Evolutionary conservation across 805 yeast genomes (phyloP).

Genomic region (Saccharomycopsis malanga): DNA sequence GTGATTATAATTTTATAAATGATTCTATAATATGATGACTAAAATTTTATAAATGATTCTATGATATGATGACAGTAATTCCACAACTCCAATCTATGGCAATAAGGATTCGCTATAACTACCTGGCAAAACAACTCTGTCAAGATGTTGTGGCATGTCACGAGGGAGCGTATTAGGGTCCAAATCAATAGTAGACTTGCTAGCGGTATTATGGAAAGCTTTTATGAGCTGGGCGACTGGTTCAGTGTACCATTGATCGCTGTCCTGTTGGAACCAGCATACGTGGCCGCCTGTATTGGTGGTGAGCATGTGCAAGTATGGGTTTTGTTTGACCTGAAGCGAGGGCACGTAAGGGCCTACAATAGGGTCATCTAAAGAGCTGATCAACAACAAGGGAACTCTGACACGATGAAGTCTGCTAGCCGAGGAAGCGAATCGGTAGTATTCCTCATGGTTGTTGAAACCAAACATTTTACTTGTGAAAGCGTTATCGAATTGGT

Average conservation of each 20-base stretch:
- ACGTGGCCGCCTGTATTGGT: constrained; percentile 76
- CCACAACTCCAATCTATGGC: no score
- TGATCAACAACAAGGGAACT: constrained; percentile 59
- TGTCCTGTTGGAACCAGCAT: constrained; percentile 62
- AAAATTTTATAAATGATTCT: no score
- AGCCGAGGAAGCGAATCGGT: constrained; percentile 53
- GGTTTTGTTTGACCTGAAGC: constrained; percentile 45
- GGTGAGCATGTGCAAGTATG: constrained; percentile 49
- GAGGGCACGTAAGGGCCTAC: constrained; percentile 50
- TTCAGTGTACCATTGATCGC: constrained; percentile 59
- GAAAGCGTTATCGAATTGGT: constrained; percentile 55
- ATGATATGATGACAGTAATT: no score
- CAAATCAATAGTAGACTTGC: not conserved
- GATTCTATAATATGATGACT: no score
- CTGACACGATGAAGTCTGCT: constrained; percentile 43
- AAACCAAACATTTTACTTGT: constrained; percentile 66
- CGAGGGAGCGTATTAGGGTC: not conserved
- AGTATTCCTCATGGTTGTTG: constrained; percentile 57
- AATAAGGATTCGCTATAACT: no score
- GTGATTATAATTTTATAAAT: no score
- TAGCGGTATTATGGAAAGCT: constrained; percentile 28
- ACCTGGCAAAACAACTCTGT: constrained; percentile 4
- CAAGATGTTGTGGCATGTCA: not conserved
- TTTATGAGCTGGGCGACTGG: constrained; percentile 41
- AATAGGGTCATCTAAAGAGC: constrained; percentile 70